Conservation (phyloP, 768 basidiomycete genomes). For the Tulasnella sp. region DNA sequence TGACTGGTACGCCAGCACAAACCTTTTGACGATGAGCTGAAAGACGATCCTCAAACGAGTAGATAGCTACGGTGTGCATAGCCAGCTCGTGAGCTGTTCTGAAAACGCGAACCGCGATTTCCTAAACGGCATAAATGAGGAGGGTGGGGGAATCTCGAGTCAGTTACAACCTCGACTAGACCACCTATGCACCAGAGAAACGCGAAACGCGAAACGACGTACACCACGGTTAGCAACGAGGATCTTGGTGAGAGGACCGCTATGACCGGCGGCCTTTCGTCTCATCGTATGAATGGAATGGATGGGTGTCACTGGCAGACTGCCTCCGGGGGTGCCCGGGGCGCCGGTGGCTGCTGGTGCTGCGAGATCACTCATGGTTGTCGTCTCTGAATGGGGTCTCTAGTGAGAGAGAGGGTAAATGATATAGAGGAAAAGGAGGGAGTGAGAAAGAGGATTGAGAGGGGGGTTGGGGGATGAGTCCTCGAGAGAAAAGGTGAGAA, state of each 20-base stretch:
- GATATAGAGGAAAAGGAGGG: background rate
- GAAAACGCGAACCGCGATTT: constrained; percentile 99
- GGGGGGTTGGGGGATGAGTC: background rate
- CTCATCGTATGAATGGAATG: constrained; percentile 90
- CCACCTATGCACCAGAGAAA: background rate
- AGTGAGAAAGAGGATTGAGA: background rate
- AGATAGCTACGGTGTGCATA: constrained; percentile 99
- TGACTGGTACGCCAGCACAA: constrained; percentile 11
- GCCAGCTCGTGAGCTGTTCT: constrained; percentile 97
- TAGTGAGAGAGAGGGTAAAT: background rate
- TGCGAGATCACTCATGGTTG: background rate
- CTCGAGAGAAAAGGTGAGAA: background rate
- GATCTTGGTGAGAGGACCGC: constrained; percentile 85
- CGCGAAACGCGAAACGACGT: constrained; percentile 37
- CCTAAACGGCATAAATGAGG: constrained; percentile 46
- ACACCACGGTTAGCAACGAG: constrained; percentile 90
- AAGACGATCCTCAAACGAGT: constrained; percentile 93
- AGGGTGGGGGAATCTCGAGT: background rate
- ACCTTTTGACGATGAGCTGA: constrained; percentile 98
- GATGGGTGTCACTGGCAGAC: constrained; percentile 60
- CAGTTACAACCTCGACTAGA: background rate
- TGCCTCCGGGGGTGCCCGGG: constrained; percentile 3
- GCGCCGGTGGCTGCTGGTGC: background rate
- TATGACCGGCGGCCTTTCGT: constrained; percentile 84
- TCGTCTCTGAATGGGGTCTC: background rate